Base-by-base conservation (phyloP, 1,284 basidiomycete species). In the Sanghuangporus sanghuang region DNA sequence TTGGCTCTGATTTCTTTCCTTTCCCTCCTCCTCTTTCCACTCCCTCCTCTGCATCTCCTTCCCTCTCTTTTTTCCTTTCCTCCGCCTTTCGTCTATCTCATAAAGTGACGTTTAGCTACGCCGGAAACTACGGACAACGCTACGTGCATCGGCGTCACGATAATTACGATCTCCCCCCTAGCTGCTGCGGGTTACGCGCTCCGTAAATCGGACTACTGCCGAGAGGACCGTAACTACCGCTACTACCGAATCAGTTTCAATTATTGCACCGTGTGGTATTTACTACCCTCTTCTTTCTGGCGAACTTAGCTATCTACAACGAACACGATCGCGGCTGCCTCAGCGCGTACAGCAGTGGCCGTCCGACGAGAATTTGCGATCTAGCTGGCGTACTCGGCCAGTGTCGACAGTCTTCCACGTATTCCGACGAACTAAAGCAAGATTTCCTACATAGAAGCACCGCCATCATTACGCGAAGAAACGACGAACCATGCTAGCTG, bases 191-290 rank as follows among this genome's bases (percentile, higher is more conserved):
- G 53, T 39, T 54, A 32, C 39, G 61, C 44, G 23, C 16, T 44
- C 44, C 36, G 4, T 35, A 38, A 16, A 21, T 36, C 12, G 53
- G 21, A 57, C 32, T 27, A 40, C 59, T 39, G 63, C 63, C 59
- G 54, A 61, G 23, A 46, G 53, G 18, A 56, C 54, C 63, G 63
- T 64, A 32, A 64, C 63, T 64, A 64, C 63, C 53, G 59, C 59
- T 58, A 42, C 62, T 54, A 59, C 40, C 44, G 27, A 60, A n/a
- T 44, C n/a, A 32, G 6, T 7, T 16, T 42, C 27, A 14, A 39
- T 32, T 44, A 50, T 32, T 27, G 27, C 3, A 32, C 27, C 27
- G 27, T 32, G 27, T 36, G 14, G 9, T 35, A 32, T 23, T 23
- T 9, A 12, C 52, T 11, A 32, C 32, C 27, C 16, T 32, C 53